These are phyloP conservation scores for Nevesoporus exiguus DNA, from an alignment of 768 basidiomycete genomes.

Conservation along the genomic window DNA sequence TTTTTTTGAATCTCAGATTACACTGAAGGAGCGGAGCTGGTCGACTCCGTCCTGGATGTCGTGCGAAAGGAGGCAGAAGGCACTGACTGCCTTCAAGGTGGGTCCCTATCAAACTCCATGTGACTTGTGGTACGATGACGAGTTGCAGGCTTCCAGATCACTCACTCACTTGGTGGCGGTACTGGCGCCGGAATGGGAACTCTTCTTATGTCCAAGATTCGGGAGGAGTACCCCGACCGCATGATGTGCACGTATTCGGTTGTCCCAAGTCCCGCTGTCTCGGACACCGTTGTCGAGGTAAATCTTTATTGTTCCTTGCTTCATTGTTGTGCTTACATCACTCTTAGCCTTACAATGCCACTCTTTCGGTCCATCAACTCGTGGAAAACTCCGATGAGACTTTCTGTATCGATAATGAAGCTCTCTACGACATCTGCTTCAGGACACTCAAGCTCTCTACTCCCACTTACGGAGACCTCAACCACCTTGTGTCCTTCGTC, in stretches of 20 bases:
- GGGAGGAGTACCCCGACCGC: slow-evolving; percentile 97
- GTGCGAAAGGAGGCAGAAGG: slow-evolving; percentile 99
- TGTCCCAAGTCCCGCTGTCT: slow-evolving; percentile 95
- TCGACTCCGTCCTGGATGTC: slow-evolving; percentile 96
- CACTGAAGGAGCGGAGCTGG: slow-evolving; percentile 96
- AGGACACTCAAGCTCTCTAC: slow-evolving; percentile 93
- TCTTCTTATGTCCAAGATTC: slow-evolving; percentile 96
- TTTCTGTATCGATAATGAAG: slow-evolving; percentile 99
- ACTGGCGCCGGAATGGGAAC: slow-evolving; percentile 99
- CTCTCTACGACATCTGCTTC: slow-evolving; percentile 99
- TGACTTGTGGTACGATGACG: slow-evolving; percentile 3
- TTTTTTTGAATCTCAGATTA: slow-evolving; percentile 44
- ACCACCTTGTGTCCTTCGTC: slow-evolving; percentile 95
- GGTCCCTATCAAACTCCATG: slow-evolving; percentile 20
- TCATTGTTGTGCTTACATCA: neutral
- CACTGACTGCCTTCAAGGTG: slow-evolving; percentile 94
- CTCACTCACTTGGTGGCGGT: slow-evolving; percentile 97
- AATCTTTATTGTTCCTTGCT: slow-evolving; percentile 3
- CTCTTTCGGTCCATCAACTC: slow-evolving; percentile 95
- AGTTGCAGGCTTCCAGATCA: slow-evolving; percentile 89
- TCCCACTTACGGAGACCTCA: slow-evolving; percentile 96
- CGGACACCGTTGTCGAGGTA: slow-evolving; percentile 97
- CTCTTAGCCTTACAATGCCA: slow-evolving; percentile 91
- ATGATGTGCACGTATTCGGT: slow-evolving; percentile 99
- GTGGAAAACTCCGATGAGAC: slow-evolving; percentile 99